Evolutionary conservation across 108 stramenopile species (phyloP).

Genomic region (Cyclotella atomus): DNA sequence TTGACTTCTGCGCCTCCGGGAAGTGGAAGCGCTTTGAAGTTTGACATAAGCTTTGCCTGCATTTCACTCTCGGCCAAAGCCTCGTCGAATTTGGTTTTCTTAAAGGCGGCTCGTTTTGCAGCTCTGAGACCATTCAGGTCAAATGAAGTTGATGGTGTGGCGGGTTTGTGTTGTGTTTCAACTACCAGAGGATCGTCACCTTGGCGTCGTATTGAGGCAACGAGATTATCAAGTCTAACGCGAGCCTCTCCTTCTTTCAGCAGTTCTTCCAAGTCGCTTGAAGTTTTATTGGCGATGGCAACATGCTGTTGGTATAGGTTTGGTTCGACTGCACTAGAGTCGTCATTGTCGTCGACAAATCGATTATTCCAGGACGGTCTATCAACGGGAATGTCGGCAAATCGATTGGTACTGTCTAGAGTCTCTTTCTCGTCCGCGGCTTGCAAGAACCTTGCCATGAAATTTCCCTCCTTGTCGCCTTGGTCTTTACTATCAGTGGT

Average conservation of each 20-base stretch:
- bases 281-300: too few species aligned
- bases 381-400: slow-evolving; percentile 7
- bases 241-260: slow-evolving; percentile 20
- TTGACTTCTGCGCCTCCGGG: slow-evolving; percentile 29
- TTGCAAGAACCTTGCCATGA: slow-evolving; percentile 18
- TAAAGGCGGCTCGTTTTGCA: slow-evolving; percentile 29
- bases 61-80: slow-evolving; percentile 18
- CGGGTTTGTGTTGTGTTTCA: background rate
- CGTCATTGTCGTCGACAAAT: background rate
- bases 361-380: slow-evolving; percentile 11
- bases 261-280: slow-evolving; percentile 7
- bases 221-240: slow-evolving; percentile 5
- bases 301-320: too few species aligned
- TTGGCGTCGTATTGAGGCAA: slow-evolving; percentile 8
- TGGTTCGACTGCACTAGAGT: too few species aligned
- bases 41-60: slow-evolving; percentile 4
- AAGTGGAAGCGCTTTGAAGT: slow-evolving; percentile 34
- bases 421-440: background rate
- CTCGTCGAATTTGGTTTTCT: slow-evolving; percentile 24
- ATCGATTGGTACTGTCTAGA: background rate
- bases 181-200: slow-evolving; percentile 5
- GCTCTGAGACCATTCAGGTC: slow-evolving; percentile 24
- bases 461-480: background rate
- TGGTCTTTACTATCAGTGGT: background rate
- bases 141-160: slow-evolving; percentile 16